These are phyloP conservation scores for Tuber microsphaerosporum DNA, from an alignment of 495 filamentous ascomycete species.

Conservation along the genomic window DNA sequence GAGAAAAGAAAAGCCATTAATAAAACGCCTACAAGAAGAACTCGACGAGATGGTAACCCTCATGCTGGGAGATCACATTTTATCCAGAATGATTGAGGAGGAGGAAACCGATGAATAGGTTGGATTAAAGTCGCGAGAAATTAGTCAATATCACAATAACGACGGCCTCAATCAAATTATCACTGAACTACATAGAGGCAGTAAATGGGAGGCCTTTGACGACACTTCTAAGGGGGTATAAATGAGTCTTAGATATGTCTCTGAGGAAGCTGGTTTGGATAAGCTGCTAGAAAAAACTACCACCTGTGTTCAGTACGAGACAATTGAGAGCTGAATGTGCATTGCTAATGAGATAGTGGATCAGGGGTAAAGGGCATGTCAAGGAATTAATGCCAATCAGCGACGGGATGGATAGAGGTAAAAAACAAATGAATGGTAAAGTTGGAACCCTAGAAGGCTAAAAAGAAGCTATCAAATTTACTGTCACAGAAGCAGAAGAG, in stretches of 20 bases:
- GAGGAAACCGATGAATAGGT: conserved; percentile 32
- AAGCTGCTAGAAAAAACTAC: conserved; percentile 32
- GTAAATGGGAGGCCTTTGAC: conserved; percentile 36
- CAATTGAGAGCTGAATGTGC: conserved; percentile 28
- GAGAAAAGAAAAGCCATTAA: conserved; percentile 33
- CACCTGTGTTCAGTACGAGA: conserved; percentile 35
- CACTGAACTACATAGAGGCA: conserved; percentile 32
- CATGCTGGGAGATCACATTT: conserved; percentile 39
- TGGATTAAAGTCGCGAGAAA: conserved; percentile 31
- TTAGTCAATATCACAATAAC: conserved; percentile 36
- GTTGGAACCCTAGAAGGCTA: conserved; percentile 15
- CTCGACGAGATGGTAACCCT: conserved; percentile 39
- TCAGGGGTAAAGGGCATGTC: conserved; percentile 20
- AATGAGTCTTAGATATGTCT: conserved; percentile 26
- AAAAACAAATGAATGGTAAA: conserved; percentile 11
- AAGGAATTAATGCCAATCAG: conserved; percentile 19
- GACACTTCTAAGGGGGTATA: conserved; percentile 37
- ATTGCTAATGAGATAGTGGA: conserved; percentile 17
- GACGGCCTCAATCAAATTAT: conserved; percentile 38
- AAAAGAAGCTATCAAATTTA: conserved; percentile 16
- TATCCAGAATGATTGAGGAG: conserved; percentile 31
- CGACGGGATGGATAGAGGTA: conserved; percentile 13
- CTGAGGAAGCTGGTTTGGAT: conserved; percentile 29
- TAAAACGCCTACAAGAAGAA: conserved; percentile 37
- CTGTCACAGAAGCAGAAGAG: conserved; percentile 20